phyloP scores from a whole-genome alignment of 768 basidiomycete genomes.

The Rickenella mellea region DNA sequence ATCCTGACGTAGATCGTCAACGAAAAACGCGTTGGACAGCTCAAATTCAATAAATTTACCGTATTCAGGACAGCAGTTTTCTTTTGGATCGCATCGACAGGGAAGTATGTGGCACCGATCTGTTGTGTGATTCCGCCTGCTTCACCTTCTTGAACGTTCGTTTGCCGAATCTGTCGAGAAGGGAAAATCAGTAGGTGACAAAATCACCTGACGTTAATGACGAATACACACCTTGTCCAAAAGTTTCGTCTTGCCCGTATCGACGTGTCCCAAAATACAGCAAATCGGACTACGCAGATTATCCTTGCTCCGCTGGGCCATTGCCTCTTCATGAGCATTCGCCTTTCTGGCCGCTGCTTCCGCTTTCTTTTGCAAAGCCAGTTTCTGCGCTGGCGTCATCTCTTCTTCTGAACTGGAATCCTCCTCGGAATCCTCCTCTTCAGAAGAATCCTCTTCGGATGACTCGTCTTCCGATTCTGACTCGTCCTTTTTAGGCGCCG shows the following conservation, averaged over 20 bases:
- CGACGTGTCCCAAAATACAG: conserved; percentile 98
- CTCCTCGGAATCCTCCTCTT: conserved; percentile 26
- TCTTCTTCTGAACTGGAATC: conserved; percentile 44
- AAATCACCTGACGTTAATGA: too few species aligned
- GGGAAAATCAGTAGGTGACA: conserved; percentile 1
- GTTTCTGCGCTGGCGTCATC: conserved; percentile 55
- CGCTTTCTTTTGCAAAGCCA: conserved; percentile 64
- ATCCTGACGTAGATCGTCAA: conserved; percentile 35
- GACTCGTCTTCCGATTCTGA: conserved; percentile 30
- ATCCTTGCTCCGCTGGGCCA: conserved; percentile 82
- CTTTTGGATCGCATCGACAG: conserved; percentile 83
- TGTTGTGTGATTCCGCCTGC: conserved; percentile 99
- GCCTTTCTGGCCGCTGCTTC: conserved; percentile 75
- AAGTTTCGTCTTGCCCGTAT: conserved; percentile 97
- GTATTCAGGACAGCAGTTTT: conserved; percentile 94
- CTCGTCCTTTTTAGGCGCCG: conserved; percentile 19
- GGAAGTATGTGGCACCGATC: conserved; percentile 99
- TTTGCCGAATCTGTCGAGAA: conserved; percentile 82
- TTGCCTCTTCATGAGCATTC: conserved; percentile 74
- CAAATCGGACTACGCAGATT: conserved; percentile 94
- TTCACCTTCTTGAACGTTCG: conserved; percentile 98
- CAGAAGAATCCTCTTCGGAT: conserved; percentile 31
- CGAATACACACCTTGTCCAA: conserved; percentile 72
- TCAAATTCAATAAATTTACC: conserved; percentile 24
- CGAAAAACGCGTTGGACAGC: conserved; percentile 3